Evolutionary conservation across 805 yeast species (phyloP), one percentile per base, ranked within the genome.

Genomic region (Ogataea minuta): DNA sequence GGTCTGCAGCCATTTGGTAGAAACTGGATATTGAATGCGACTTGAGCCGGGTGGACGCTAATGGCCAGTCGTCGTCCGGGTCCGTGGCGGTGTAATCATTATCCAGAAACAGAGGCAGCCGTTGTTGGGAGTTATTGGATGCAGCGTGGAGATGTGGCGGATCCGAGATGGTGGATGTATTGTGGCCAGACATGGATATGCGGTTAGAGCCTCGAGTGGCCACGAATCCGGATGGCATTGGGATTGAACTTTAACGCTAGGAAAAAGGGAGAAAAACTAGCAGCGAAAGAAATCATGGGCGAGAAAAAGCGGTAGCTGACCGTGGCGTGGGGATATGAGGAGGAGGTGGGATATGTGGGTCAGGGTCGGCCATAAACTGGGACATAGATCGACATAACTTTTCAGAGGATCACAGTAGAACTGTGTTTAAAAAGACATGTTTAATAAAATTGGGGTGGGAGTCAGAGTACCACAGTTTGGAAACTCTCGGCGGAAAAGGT

Each of bases 241-340:
- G 13, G 15, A 31, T 29, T 13, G 25, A 26, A 21, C 31, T 19
- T 19, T 31, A 31, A 31, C 41, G 41, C 41, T 37, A 23, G 23
- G 23, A 32, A 32, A 32, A 32, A 28, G 36, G 36, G 30, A 37
- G 20, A 31, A 31, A 37, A 37, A 36, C 21, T 19, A 19, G 21
- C 21, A 19, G 21, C 8, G 21, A 19, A 19, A 19, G 21, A 19
- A 19, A 6, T 19, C 21, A 8, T 27, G 27, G 41, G 41, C 21
- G 20, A 31, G 15, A 21, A 31, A 31, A 31, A 24, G 19, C n/a
- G n/a, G n/a, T n/a, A n/a, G n/a, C n/a, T n/a, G n/a, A n/a, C n/a
- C n/a, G n/a, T n/a, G n/a, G n/a, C n/a, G n/a, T n/a, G n/a, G n/a
- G n/a, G n/a, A n/a, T n/a, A n/a, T n/a, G n/a, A n/a, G n/a, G n/a